phyloP scores from a whole-genome alignment of 495 filamentous ascomycete genomes.

The Penicillium atrosanguineum region DNA sequence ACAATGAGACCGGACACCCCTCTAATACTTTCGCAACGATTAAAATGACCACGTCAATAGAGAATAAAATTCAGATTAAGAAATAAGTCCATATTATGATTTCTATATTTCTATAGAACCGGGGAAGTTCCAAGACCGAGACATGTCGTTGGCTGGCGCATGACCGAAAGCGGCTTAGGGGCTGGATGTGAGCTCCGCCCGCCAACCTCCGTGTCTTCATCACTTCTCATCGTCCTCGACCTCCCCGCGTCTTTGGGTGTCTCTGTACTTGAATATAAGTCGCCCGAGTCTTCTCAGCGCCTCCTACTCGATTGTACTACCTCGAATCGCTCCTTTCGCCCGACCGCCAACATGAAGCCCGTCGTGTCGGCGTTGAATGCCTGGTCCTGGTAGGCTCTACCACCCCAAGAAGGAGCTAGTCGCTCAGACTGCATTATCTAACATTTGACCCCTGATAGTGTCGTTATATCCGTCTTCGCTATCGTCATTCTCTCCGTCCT shows the following conservation, averaged over 20 bases:
- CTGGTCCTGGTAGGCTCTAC: constrained; percentile 73
- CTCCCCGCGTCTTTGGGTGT: not conserved
- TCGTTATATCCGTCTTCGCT: constrained; percentile 83
- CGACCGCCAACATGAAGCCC: constrained; percentile 74
- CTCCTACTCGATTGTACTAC: not conserved
- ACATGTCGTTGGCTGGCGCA: constrained; percentile 5
- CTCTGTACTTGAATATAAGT: not conserved
- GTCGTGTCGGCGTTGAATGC: constrained; percentile 86
- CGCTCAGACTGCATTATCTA: constrained; percentile 3
- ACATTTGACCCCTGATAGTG: constrained; percentile 46
- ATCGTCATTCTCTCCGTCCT: constrained; percentile 85
- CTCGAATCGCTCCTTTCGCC: not conserved
- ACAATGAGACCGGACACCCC: not conserved
- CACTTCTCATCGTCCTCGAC: constrained; percentile 12
- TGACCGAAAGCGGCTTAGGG: constrained; percentile 37
- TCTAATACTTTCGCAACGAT: not conserved
- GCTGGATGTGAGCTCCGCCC: constrained; percentile 27
- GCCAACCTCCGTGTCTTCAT: constrained; percentile 30
- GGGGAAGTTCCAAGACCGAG: not conserved
- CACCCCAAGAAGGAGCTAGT: constrained; percentile 4
- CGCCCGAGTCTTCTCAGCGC: not conserved
- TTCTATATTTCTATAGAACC: not conserved
- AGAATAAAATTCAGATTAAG: not conserved
- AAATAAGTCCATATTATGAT: not conserved
- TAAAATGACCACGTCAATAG: not conserved